Evolutionary conservation across 176 grass and related monocot species (phyloP).

Genomic region (Bonia amplexicaulis): DNA sequence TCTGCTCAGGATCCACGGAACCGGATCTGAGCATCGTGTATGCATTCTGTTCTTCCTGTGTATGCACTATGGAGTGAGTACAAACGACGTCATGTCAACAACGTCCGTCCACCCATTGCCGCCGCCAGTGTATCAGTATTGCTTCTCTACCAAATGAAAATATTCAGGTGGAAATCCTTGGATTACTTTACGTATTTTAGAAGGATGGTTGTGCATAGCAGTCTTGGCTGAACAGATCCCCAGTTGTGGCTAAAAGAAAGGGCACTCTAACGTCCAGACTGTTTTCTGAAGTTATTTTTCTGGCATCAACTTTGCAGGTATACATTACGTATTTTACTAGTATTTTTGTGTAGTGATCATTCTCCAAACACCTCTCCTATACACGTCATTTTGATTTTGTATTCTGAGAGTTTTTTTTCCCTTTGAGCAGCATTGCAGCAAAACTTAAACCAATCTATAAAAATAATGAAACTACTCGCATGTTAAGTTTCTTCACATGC

Average conservation of each 20-base stretch:
- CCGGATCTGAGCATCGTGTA: neutral
- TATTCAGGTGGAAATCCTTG: neutral
- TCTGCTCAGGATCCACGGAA: neutral
- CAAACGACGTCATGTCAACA: neutral
- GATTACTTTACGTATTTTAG: neutral
- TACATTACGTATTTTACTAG: neutral
- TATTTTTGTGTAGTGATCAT: neutral
- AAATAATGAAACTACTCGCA: neutral
- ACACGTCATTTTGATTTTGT: neutral
- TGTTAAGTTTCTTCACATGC: neutral
- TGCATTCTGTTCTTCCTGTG: neutral
- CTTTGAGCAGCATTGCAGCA: neutral
- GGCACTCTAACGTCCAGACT: neutral
- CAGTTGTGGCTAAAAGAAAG: neutral
- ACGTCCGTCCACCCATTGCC: neutral
- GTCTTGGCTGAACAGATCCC: neutral
- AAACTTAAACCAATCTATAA: neutral
- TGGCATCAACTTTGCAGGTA: neutral
- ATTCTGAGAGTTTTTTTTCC: neutral
- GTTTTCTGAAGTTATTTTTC: neutral
- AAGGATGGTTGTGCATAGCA: neutral
- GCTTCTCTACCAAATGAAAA: neutral
- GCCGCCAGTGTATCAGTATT: neutral
- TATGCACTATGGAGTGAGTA: neutral
- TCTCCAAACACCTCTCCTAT: neutral